Conservation (phyloP, 768 basidiomycete genomes). For the Chalciporus sphaerocephalus region DNA sequence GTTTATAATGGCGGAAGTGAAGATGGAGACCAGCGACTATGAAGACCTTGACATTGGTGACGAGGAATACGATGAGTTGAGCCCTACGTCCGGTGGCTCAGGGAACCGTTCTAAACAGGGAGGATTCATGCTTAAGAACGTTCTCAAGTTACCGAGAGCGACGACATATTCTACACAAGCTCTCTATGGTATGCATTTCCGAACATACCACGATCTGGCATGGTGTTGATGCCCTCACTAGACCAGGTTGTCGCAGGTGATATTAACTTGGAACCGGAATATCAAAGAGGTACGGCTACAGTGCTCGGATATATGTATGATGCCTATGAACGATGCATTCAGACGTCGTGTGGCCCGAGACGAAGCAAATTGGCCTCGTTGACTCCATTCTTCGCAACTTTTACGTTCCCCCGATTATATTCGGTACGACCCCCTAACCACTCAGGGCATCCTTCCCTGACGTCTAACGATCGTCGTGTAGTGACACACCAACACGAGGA, state of each 20-base stretch:
- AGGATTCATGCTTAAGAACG: slow-evolving; percentile 37
- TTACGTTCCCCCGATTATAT: slow-evolving; percentile 77
- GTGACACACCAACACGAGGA: slow-evolving; percentile 51
- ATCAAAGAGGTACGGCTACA: slow-evolving; percentile 61
- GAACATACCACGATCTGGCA: neutral
- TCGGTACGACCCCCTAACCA: slow-evolving; percentile 39
- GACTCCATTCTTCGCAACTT: slow-evolving; percentile 78
- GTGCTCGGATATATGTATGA: too few relatives aligned
- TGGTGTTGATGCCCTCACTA: slow-evolving; percentile 20
- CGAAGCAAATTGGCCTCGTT: slow-evolving; percentile 69
- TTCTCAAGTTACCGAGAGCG: slow-evolving; percentile 51
- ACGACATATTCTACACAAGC: slow-evolving; percentile 64
- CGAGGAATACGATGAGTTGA: slow-evolving; percentile 13
- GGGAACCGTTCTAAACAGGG: slow-evolving; percentile 2
- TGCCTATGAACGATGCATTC: neutral
- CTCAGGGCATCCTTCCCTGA: too few relatives aligned
- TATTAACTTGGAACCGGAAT: slow-evolving; percentile 71
- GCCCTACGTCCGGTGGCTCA: neutral
- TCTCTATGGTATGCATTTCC: slow-evolving; percentile 42
- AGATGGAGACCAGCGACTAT: slow-evolving; percentile 20
- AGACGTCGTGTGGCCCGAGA: slow-evolving; percentile 80
- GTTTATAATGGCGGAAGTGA: neutral
- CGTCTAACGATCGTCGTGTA: slow-evolving; percentile 24
- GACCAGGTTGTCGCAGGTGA: slow-evolving; percentile 63
- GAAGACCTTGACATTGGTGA: slow-evolving; percentile 17